Conservation (phyloP, 2,329 filamentous ascomycete genomes). For the Fusarium dlaminii region DNA sequence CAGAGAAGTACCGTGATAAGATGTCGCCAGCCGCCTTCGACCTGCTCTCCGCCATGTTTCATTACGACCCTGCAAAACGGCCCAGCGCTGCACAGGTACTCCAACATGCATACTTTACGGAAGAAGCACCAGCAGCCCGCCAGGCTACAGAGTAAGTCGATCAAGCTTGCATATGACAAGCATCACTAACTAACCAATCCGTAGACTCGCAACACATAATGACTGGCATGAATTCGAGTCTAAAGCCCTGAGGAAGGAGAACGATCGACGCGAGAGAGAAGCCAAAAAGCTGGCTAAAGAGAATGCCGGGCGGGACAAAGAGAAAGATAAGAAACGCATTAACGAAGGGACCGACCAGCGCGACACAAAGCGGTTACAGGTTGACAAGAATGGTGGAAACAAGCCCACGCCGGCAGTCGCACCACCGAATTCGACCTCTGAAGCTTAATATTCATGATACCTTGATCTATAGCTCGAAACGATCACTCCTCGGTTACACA, state of each 20-base stretch:
- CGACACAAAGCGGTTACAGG: constrained; percentile 49
- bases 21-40: constrained; percentile 85
- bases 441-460: constrained; percentile 5
- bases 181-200: constrained; percentile 44
- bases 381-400: constrained; percentile 40
- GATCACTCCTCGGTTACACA: background rate
- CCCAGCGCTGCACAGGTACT: constrained; percentile 87
- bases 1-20: constrained; percentile 81
- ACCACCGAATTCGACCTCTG: constrained; percentile 13
- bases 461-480: background rate
- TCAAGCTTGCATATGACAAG: background rate
- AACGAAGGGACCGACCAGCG: constrained; percentile 46
- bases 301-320: constrained; percentile 41
- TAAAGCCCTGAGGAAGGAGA: constrained; percentile 91
- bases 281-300: constrained; percentile 58
- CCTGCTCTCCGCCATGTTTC: constrained; percentile 84
- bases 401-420: constrained; percentile 8
- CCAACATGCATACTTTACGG: constrained; percentile 86
- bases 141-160: constrained; percentile 83
- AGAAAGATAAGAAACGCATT: constrained; percentile 54
- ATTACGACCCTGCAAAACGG: constrained; percentile 84
- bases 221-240: constrained; percentile 99
- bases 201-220: constrained; percentile 78
- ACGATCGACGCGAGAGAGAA: constrained; percentile 72
- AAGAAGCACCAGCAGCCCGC: constrained; percentile 78